Evolutionary conservation across 257 asterid genomes (phyloP).

Genomic region (Primulina eburnea): DNA sequence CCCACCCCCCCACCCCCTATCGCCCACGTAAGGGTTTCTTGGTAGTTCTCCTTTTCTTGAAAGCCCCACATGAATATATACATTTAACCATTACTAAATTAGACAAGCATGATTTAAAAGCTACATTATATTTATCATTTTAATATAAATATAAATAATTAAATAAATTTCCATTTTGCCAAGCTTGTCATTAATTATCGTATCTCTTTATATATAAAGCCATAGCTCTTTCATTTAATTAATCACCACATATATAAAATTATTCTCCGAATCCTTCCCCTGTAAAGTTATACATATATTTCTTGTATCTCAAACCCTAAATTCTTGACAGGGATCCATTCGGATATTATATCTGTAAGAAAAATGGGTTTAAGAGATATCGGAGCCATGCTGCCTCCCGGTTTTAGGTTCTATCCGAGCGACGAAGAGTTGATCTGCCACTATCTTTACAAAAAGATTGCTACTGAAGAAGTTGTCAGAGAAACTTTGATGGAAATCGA

Average conservation of each 20-base stretch:
- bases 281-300: not conserved
- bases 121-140: constrained; percentile 17
- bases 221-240: constrained; percentile 19
- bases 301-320: not conserved
- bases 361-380: constrained; percentile 74
- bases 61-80: not conserved
- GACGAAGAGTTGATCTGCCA: constrained; percentile 84
- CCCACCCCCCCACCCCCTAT: not conserved
- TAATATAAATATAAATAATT: not conserved
- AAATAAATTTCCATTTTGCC: constrained; percentile 40
- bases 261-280: not conserved
- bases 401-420: constrained; percentile 81
- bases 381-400: constrained; percentile 80
- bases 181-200: constrained; percentile 14
- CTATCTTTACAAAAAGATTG: constrained; percentile 69
- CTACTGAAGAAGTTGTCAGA: constrained; percentile 42
- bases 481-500: constrained; percentile 79
- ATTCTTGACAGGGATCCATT: not conserved
- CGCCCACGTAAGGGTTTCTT: not conserved
- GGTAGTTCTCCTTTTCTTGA: not conserved
- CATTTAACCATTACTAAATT: no score
- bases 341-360: not conserved
- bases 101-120: constrained; percentile 35
- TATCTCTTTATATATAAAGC: constrained; percentile 27
- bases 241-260: not conserved